These are phyloP conservation scores for Solanum rostratum DNA, from an alignment of 257 asterid genomes.

Conservation along the genomic window DNA sequence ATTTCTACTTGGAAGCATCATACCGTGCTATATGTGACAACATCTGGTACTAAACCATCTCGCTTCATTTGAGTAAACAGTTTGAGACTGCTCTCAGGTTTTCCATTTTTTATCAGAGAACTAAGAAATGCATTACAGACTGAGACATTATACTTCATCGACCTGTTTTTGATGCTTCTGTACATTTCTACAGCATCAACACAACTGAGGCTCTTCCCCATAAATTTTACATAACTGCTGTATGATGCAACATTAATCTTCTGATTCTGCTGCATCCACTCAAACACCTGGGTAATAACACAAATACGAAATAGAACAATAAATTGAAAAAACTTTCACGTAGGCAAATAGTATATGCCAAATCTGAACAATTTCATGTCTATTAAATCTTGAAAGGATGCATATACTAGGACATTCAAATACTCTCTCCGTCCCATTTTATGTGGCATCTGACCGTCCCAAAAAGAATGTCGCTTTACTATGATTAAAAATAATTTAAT, in stretches of 20 bases:
- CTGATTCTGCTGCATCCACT: constrained; percentile 82
- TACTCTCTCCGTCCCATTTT: not conserved
- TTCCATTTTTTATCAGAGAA: constrained; percentile 64
- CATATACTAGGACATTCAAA: not conserved
- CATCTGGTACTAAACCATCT: constrained; percentile 82
- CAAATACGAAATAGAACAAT: not conserved
- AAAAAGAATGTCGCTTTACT: too few relatives aligned
- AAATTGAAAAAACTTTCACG: not conserved
- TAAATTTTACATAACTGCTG: constrained; percentile 74
- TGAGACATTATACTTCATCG: constrained; percentile 52
- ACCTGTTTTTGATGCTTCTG: constrained; percentile 54
- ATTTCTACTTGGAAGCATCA: constrained; percentile 16
- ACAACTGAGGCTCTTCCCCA: constrained; percentile 56
- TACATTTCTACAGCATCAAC: constrained; percentile 59
- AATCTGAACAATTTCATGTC: not conserved
- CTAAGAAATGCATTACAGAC: constrained; percentile 77
- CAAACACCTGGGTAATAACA: constrained; percentile 40
- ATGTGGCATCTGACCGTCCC: too few relatives aligned
- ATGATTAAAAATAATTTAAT: too few relatives aligned
- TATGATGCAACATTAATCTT: constrained; percentile 78
- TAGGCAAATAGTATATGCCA: not conserved
- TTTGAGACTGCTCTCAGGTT: constrained; percentile 61
- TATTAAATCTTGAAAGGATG: not conserved
- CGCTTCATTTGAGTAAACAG: constrained; percentile 79
- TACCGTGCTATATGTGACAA: constrained; percentile 89